These are phyloP conservation scores for Claviceps monticola DNA, from an alignment of 2,329 filamentous ascomycete species.

Conservation along the genomic window DNA sequence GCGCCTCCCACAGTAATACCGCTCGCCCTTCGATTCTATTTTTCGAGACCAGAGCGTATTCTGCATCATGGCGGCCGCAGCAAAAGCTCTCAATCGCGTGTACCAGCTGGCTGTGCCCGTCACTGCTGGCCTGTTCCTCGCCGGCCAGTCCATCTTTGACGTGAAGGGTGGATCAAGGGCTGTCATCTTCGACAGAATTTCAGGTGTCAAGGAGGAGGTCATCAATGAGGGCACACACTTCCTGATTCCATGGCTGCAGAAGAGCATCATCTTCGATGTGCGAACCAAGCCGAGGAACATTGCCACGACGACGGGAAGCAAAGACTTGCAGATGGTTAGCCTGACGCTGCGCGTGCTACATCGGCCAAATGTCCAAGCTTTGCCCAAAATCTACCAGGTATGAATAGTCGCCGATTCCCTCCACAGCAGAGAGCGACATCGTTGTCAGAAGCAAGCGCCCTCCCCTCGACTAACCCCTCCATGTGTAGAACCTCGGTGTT, in stretches of 20 bases:
- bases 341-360: slow-evolving; percentile 92
- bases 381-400: slow-evolving; percentile 98
- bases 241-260: slow-evolving; percentile 88
- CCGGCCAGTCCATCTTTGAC: slow-evolving; percentile 82
- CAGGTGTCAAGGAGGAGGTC: slow-evolving; percentile 84
- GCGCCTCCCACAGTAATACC: neutral
- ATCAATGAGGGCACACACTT: slow-evolving; percentile 96
- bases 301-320: slow-evolving; percentile 91
- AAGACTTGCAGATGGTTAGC: slow-evolving; percentile 99
- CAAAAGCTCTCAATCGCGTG: slow-evolving; percentile 44
- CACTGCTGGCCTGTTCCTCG: slow-evolving; percentile 51
- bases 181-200: slow-evolving; percentile 92
- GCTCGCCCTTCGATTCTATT: neutral
- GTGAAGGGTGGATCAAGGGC: slow-evolving; percentile 89
- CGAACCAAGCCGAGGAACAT: slow-evolving; percentile 96
- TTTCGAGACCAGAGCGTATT: neutral
- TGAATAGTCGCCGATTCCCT: neutral
- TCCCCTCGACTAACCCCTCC: neutral
- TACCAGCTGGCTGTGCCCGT: slow-evolving; percentile 62
- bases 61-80: slow-evolving; percentile 34
- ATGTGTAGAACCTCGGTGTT: slow-evolving; percentile 71
- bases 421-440: neutral
- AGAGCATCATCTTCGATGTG: slow-evolving; percentile 90
- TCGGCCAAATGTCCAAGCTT: slow-evolving; percentile 77
- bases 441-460: neutral